Base-by-base conservation (phyloP, 2,329 filamentous ascomycete genomes). In the Basipetospora chlamydospora region DNA sequence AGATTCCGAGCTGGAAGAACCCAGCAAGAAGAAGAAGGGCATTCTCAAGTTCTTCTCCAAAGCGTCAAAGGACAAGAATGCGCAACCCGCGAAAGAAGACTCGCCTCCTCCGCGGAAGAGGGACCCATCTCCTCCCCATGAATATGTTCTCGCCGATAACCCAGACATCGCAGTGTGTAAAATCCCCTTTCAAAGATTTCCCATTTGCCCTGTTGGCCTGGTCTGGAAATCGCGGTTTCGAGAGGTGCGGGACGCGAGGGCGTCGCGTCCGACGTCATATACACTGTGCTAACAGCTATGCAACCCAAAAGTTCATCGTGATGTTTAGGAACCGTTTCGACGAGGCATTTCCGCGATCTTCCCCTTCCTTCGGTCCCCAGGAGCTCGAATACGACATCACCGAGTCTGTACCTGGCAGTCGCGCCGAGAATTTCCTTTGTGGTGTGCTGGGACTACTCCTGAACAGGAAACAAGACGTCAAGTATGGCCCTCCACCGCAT, bases 391-490 rank as follows among this genome's bases (percentile, higher is more conserved):
- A 72, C 55, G 90, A 90, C 35, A 73, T 95, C 35, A 74, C 78
- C 42, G 83, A 88, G 53, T 61, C 70, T 33, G 61, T 78, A 16
- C 87, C 88, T 3, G 84, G 86, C 48, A 79, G 92, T 50, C 79
- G 87, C 51, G 78, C 83, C 32, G 88, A 96, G 63, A 73, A 78
- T 47, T 75, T 98, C 40, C 67, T 98, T 18, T 98, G 92, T 64
- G 86, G 86, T 43, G 61, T 98, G 45, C 66, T 98, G 30, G 79
- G 82, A 22, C 66, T 98, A 48, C 73, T 95, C 38, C 67, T 98
- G 50, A 98, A 98, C 59, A 79, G 90, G 57, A 96, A 98, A 67
- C 94, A 98, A 56, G 87, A 94, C 61, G 83, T 96, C 54, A 94
- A 98, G 90, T 96, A 73, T 59, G 85, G 6, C 22, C 44, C 43